Percentiles rank a stretch among this genome's conserved stretches.
phyloP scores from a whole-genome alignment of 768 basidiomycete genomes.

The Krasilnikovozyma curviuscula region DNA sequence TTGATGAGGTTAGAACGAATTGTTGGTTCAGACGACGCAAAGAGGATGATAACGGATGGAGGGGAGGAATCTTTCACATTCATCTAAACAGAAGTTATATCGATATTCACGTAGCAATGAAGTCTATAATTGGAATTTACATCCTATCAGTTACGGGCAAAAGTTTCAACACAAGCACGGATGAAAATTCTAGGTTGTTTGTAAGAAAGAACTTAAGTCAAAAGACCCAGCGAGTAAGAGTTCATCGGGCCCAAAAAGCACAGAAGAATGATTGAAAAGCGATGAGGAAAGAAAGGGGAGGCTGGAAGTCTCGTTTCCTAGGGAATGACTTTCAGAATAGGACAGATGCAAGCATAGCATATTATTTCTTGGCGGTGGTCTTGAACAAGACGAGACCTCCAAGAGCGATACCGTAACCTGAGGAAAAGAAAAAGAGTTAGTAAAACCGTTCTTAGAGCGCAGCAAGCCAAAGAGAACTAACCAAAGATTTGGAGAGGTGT shows the following conservation, averaged over 20 bases:
- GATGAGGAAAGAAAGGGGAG: too few relatives aligned
- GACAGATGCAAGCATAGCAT: not conserved
- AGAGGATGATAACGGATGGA: conserved; percentile 25
- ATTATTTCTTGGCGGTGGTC: conserved; percentile 28
- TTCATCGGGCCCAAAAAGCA: too few relatives aligned
- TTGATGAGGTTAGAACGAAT: conserved; percentile 73
- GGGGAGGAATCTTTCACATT: conserved; percentile 28
- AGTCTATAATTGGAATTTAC: too few relatives aligned
- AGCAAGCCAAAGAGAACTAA: conserved; percentile 15
- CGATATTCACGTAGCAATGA: not conserved
- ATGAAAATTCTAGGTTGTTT: too few relatives aligned
- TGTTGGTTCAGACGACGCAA: conserved; percentile 35
- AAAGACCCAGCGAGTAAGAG: too few relatives aligned
- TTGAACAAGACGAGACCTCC: conserved; percentile 70
- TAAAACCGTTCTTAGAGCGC: not conserved
- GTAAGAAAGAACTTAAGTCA: too few relatives aligned
- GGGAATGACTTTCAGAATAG: too few relatives aligned
- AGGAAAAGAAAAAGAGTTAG: not conserved
- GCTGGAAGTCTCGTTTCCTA: too few relatives aligned
- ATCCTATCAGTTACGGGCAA: too few relatives aligned
- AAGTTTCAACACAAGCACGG: too few relatives aligned
- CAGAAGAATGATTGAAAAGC: too few relatives aligned
- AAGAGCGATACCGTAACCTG: conserved; percentile 74
- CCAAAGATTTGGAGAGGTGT: conserved; percentile 72
- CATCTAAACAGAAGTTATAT: conserved; percentile 12